Evolutionary conservation across 805 yeast species (phyloP), one percentile per base, ranked within the genome.

Genomic region (Teunomyces aglyptinius): DNA sequence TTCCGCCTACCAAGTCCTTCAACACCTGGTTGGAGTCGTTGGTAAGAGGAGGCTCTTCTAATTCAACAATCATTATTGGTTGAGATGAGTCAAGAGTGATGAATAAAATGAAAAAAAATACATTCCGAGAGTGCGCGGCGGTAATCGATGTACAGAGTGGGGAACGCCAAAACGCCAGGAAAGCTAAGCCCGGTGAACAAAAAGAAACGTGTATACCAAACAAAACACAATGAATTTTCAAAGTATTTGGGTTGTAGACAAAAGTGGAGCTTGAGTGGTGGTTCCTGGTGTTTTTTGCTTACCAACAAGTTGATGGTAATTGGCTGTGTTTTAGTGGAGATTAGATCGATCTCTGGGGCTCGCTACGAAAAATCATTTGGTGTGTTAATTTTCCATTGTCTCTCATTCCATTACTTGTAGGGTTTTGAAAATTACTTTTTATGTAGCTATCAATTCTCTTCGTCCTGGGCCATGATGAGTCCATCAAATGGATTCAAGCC

Each of bases 1-100:
- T 92, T 16, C 99, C 99, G 4, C 96, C 95, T 45, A 87, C 68
- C 41, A 90, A 77, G 64, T 91, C 97, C 58, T 89, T 89, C 27
- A 76, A 53, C 8, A 89, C 89, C 52, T 71, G 77, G 38, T 51
- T 41, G 54, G 67, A 64, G 47, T 64, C 63, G 6, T 41, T 16
- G 29, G 64, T 57, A 39, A 68, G 62, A 19, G 66, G 65, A 16
- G 75, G 75, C 50, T 71, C 76, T 59, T 72, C 76, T 38, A 73
- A 59, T 52, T 72, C 77, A 38, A 73, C 58, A n/a, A 71, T 57
- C 76, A 70, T 71, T 26, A 35, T 13, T 5, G 19, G 18, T n/a
- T 12, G n/a, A 20, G 43, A 28, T 28, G 43, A 40, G 32, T 26
- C 18, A 40, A 13, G 8, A 3, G 16, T 15, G 26, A 36, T 20